Percentiles rank a stretch among this genome's conserved stretches.
Evolutionary conservation across 331 rosid species (phyloP).

Genomic region (Cydonia oblonga): DNA sequence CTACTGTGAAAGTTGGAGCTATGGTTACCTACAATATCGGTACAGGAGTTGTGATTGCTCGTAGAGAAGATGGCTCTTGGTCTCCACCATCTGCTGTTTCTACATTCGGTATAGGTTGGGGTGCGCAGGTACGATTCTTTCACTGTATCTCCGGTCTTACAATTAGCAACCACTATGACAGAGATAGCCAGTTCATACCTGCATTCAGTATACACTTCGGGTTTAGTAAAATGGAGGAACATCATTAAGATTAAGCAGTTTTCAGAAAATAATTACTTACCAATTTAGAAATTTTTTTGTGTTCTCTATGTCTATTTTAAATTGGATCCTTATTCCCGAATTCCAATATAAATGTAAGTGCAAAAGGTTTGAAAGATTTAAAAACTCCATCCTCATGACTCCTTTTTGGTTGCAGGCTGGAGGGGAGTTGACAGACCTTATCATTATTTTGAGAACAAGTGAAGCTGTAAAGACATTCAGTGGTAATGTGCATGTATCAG

Average conservation of each 20-base stretch:
- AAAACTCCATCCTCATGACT: neutral
- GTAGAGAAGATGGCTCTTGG: slow-evolving; percentile 95
- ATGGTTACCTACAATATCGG: slow-evolving; percentile 87
- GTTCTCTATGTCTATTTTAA: neutral
- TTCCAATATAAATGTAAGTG: too few species aligned
- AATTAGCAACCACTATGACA: slow-evolving; percentile 1
- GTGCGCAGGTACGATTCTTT: slow-evolving; percentile 68
- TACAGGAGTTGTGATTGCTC: slow-evolving; percentile 87
- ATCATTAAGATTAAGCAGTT: too few species aligned
- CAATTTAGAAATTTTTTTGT: neutral
- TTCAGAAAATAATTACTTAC: too few species aligned
- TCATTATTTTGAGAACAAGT: slow-evolving; percentile 74
- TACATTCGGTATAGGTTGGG: slow-evolving; percentile 91
- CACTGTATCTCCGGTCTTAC: slow-evolving; percentile 2
- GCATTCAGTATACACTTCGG: neutral
- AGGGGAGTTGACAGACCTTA: slow-evolving; percentile 90
- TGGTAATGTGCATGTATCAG: slow-evolving; percentile 63
- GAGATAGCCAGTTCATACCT: neutral
- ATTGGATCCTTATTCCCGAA: neutral
- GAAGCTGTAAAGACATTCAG: slow-evolving; percentile 82
- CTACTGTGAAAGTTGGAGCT: slow-evolving; percentile 79
- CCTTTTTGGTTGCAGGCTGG: slow-evolving; percentile 47
- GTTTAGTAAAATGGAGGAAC: neutral
- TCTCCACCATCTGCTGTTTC: slow-evolving; percentile 98
- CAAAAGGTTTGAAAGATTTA: neutral